Percentiles rank a stretch among this genome's conserved stretches.
phyloP scores from a whole-genome alignment of 352 stramenopile genomes.

The Elongisporangium prolatum region DNA sequence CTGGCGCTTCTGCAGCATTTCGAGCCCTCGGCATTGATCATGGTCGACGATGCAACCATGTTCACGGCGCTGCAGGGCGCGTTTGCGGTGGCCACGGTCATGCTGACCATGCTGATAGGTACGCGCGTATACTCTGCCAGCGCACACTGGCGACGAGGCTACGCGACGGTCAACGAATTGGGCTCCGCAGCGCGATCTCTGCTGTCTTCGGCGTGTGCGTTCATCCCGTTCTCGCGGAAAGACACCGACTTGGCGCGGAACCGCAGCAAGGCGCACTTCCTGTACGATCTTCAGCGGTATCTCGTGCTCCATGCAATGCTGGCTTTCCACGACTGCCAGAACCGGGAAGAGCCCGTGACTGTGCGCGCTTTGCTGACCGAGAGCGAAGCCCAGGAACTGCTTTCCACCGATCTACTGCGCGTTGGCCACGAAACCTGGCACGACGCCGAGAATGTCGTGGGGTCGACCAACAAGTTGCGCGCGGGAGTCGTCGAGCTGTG shows the following conservation, averaged over 20 bases:
- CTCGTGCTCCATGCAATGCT: slow-evolving; percentile 49
- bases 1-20: slow-evolving; percentile 20
- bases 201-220: slow-evolving; percentile 31
- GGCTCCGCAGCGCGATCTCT: slow-evolving; percentile 32
- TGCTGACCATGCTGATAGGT: slow-evolving; percentile 37
- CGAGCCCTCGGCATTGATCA: slow-evolving; percentile 6
- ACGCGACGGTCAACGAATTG: slow-evolving; percentile 33
- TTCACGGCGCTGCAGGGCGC: slow-evolving; percentile 21
- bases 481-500: slow-evolving; percentile 54
- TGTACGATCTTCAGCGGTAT: slow-evolving; percentile 57
- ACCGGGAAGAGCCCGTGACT: slow-evolving; percentile 30
- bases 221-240: slow-evolving; percentile 41
- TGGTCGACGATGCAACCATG: slow-evolving; percentile 14
- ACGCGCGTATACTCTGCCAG: slow-evolving; percentile 34
- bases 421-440: slow-evolving; percentile 43
- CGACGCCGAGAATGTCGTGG: slow-evolving; percentile 33
- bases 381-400: slow-evolving; percentile 35
- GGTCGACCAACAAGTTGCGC: slow-evolving; percentile 44
- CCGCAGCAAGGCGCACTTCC: slow-evolving; percentile 43
- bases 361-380: slow-evolving; percentile 36
- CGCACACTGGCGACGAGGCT: slow-evolving; percentile 41
- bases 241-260: slow-evolving; percentile 22
- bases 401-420: slow-evolving; percentile 27
- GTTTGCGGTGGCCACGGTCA: slow-evolving; percentile 26
- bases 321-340: slow-evolving; percentile 53